phyloP scores from a whole-genome alignment of 805 yeast genomes.

The Lachancea mirantina region DNA sequence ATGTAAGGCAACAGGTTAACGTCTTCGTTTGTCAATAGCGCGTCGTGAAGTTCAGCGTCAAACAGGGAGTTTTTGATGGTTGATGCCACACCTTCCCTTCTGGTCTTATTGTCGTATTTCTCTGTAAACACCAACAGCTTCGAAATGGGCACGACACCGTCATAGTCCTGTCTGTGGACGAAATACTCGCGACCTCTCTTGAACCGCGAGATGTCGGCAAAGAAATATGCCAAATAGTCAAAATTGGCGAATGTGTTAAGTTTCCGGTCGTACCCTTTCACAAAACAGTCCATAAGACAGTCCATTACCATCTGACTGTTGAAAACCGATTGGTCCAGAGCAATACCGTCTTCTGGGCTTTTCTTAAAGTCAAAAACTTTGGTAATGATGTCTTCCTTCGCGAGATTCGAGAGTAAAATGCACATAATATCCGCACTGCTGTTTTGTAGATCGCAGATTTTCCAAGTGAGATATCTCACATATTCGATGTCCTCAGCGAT shows the following conservation, averaged over 20 bases:
- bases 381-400: constrained; percentile 63
- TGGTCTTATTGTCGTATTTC: constrained; percentile 62
- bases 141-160: constrained; percentile 70
- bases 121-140: constrained; percentile 79
- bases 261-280: constrained; percentile 68
- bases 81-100: constrained; percentile 90
- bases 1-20: constrained; percentile 77
- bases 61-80: constrained; percentile 86
- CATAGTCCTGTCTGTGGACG: constrained; percentile 63
- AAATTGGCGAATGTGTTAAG: constrained; percentile 66
- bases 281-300: constrained; percentile 82
- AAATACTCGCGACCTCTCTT: constrained; percentile 69
- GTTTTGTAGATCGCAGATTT: constrained; percentile 50
- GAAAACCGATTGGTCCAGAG: constrained; percentile 43
- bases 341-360: constrained; percentile 25
- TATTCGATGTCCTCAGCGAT: constrained; percentile 61
- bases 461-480: constrained; percentile 39
- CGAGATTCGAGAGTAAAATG: constrained; percentile 77
- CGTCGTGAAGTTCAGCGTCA: constrained; percentile 62
- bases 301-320: constrained; percentile 57
- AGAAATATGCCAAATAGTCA: constrained; percentile 80
- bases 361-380: constrained; percentile 38
- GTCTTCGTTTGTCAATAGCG: constrained; percentile 49
- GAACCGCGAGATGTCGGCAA: constrained; percentile 83
- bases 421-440: constrained; percentile 73